These are phyloP conservation scores for Amphirosellinia nigrospora DNA, from an alignment of 495 filamentous ascomycete species.

Conservation along the genomic window DNA sequence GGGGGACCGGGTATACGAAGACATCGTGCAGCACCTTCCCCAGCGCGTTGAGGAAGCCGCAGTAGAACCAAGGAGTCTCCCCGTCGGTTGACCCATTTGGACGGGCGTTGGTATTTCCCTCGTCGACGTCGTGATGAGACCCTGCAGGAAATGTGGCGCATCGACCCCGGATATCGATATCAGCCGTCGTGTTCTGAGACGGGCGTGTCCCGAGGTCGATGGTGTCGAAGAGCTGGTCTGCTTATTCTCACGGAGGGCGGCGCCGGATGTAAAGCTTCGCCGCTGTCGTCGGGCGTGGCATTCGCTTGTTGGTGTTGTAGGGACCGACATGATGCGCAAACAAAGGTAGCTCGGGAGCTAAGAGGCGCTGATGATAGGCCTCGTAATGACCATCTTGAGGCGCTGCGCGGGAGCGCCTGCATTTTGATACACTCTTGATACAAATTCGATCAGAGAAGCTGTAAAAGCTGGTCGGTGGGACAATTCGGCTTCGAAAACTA, in stretches of 20 bases:
- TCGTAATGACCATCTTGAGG: conserved; percentile 16
- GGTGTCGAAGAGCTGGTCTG: conserved; percentile 2
- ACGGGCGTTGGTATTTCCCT: conserved; percentile 36
- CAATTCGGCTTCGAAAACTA: conserved; percentile 1
- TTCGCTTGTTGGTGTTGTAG: conserved; percentile 19
- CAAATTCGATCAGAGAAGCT: neutral
- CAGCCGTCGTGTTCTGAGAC: conserved; percentile 73
- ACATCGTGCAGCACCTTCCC: conserved; percentile 87
- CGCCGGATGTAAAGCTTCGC: conserved; percentile 28
- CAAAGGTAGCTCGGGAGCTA: conserved; percentile 24
- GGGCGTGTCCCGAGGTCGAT: conserved; percentile 51
- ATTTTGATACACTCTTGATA: neutral
- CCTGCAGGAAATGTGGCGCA: conserved; percentile 84
- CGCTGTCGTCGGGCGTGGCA: conserved; percentile 20
- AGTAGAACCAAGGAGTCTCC: conserved; percentile 65
- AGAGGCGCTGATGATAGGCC: conserved; percentile 4
- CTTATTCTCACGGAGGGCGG: conserved; percentile 12
- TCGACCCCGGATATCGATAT: conserved; percentile 80
- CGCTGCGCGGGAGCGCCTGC: conserved; percentile 20
- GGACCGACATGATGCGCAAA: conserved; percentile 36
- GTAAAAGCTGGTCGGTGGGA: neutral
- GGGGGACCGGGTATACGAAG: conserved; percentile 76
- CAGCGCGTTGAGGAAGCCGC: conserved; percentile 82
- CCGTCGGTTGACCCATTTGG: conserved; percentile 19
- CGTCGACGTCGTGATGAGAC: conserved; percentile 76